phyloP scores from a whole-genome alignment of 2,329 filamentous ascomycete species.

The Pyricularia pennisetigena region DNA sequence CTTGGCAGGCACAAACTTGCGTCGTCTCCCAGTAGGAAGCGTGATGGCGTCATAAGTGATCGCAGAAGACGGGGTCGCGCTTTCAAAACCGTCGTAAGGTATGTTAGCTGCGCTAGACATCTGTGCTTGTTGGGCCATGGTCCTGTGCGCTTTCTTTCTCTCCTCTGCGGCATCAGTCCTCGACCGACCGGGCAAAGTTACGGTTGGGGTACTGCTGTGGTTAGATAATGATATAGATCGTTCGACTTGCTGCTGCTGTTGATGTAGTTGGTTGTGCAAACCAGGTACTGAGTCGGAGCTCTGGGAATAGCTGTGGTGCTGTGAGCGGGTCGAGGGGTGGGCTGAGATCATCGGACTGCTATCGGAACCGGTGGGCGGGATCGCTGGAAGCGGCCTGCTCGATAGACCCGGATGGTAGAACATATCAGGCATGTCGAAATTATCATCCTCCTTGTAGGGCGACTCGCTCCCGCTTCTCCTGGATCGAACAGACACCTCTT shows the following conservation, averaged over 20 bases:
- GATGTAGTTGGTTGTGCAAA: constrained; percentile 34
- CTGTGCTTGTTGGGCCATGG: constrained; percentile 45
- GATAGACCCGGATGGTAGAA: constrained; percentile 85
- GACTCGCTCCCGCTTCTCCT: constrained; percentile 54
- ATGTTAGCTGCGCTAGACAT: constrained; percentile 33
- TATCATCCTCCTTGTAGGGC: constrained; percentile 58
- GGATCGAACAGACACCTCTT: constrained; percentile 50
- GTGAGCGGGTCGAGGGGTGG: constrained; percentile 33
- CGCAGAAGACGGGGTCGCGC: constrained; percentile 34
- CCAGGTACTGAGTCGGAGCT: constrained; percentile 30
- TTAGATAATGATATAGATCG: constrained; percentile 76
- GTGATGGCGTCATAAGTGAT: constrained; percentile 75
- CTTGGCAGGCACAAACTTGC: constrained; percentile 80
- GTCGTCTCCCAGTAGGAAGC: constrained; percentile 61
- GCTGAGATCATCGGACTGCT: constrained; percentile 40
- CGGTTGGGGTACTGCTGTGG: constrained; percentile 69
- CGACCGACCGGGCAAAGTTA: constrained; percentile 77
- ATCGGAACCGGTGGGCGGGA: constrained; percentile 48
- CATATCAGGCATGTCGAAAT: constrained; percentile 53
- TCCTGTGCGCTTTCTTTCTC: constrained; percentile 35
- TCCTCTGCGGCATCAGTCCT: constrained; percentile 86
- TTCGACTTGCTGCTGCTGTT: constrained; percentile 36
- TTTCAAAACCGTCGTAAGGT: constrained; percentile 47
- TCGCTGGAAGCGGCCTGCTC: constrained; percentile 51
- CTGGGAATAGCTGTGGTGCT: constrained; percentile 38